phyloP scores from a whole-genome alignment of 1,284 basidiomycete genomes.

The Ustilago shanxiensis region DNA sequence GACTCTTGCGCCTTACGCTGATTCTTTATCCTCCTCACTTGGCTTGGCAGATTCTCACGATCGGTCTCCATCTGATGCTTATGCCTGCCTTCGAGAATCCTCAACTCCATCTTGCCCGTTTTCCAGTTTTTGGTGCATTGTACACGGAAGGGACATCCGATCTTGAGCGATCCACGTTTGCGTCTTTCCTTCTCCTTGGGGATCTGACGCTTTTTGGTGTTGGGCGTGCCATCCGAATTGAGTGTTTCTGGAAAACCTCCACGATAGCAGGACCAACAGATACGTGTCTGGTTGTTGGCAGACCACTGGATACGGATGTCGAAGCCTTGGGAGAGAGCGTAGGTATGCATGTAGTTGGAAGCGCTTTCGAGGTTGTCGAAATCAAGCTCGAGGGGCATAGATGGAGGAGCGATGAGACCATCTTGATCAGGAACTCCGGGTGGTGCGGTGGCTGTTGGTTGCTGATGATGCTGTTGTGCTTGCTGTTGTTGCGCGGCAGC shows the following conservation, averaged over 20 bases:
- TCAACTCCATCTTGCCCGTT: constrained; percentile 52
- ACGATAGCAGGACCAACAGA: constrained; percentile 54
- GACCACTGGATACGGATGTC: constrained; percentile 57
- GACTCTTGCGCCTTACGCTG: constrained; percentile 32
- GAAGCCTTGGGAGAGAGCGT: constrained; percentile 53
- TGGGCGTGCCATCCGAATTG: constrained; percentile 50
- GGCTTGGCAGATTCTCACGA: constrained; percentile 43
- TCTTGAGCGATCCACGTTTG: constrained; percentile 51
- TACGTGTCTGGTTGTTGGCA: constrained; percentile 55
- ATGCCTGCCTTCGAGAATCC: constrained; percentile 47
- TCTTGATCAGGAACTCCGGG: constrained; percentile 42
- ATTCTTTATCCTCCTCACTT: constrained; percentile 43
- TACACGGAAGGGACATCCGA: constrained; percentile 51
- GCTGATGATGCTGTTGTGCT: constrained; percentile 10
- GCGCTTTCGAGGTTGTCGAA: constrained; percentile 54
- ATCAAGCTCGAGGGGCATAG: constrained; percentile 54
- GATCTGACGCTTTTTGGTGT: constrained; percentile 48
- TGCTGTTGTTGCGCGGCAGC: constrained; percentile 21
- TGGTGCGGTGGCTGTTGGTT: constrained; percentile 21
- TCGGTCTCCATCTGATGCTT: constrained; percentile 55
- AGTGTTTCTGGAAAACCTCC: constrained; percentile 48
- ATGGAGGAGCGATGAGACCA: constrained; percentile 44
- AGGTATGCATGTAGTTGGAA: constrained; percentile 57
- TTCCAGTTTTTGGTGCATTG: constrained; percentile 57
- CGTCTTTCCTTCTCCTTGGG: constrained; percentile 53